Evolutionary conservation across 73 alveolate genomes (phyloP), one percentile per base, ranked within the genome.

Genomic region (Symbiodinium natans): DNA sequence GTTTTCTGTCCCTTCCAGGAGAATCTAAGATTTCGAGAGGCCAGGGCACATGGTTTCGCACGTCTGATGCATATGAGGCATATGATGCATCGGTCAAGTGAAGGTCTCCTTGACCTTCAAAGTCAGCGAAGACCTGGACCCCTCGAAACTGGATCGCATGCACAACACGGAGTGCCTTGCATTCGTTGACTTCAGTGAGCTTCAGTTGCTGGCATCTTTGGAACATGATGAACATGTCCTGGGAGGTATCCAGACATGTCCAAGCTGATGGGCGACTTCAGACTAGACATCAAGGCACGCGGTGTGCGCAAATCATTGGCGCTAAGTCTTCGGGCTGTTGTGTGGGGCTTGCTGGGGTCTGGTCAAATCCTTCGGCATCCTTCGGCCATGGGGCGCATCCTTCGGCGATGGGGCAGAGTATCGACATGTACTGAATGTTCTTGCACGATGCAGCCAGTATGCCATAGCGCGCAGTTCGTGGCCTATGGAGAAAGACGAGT

Each of bases 21-120:
- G 99, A 99, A 99, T 99, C 99, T 99, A 99, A 97, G 99, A 98
- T 99, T 99, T 98, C 99, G 99, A 99, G 99, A 99, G 43, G 99
- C 71, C 19, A 21, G 29, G 10, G 63, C 33, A 27, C 21, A 10
- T 31, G 85, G 85, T 3, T n/a, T 2, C 19, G 13, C 17, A 33
- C 23, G 41, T 19, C 10, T 74, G 34, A 63, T 63, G 82, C 34
- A 25, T 5, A 25, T 73, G 10, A 73, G 8, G 29, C 19, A 19
- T 36, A 23, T 11, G 84, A 9, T 9, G 36, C n/a, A 6, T 46
- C 21, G 46, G 13, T 29, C 74, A 39, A 25, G 82, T 13, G 83
- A 46, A 90, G 96, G 96, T 90, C 43, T 99, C 99, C 43, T 99
- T 99, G 82, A 99, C 99, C 80, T 99, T 99, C 98, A 99, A 99